phyloP scores from a whole-genome alignment of 371 early-diverging fungal genomes.

The Capniomyces stellatus region DNA sequence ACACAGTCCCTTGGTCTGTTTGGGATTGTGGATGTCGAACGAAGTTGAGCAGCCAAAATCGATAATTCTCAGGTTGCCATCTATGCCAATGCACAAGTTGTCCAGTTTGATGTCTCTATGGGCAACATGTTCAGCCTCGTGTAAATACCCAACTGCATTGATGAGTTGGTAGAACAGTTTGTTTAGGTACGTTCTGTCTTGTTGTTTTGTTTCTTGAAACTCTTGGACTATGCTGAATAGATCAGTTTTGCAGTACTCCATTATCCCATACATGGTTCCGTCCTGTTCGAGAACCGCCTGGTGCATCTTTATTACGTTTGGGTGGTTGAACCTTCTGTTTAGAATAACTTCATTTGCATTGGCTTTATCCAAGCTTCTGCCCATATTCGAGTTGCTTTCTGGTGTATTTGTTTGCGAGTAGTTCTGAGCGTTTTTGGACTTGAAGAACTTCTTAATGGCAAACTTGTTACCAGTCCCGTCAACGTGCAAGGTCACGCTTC shows the following conservation, averaged over 20 bases:
- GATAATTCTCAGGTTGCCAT: slow-evolving; percentile 80
- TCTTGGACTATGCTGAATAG: slow-evolving; percentile 51
- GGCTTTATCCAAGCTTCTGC: neutral
- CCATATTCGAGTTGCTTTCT: neutral
- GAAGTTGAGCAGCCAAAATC: slow-evolving; percentile 95
- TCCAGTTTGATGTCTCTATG: slow-evolving; percentile 84
- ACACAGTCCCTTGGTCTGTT: slow-evolving; percentile 32
- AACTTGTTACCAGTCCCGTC: slow-evolving; percentile 16
- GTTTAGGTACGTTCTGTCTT: slow-evolving; percentile 28
- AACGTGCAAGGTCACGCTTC: slow-evolving; percentile 23
- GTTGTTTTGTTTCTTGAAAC: slow-evolving; percentile 41
- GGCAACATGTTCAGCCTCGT: slow-evolving; percentile 72
- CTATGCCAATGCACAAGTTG: slow-evolving; percentile 73
- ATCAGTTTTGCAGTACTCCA: slow-evolving; percentile 64
- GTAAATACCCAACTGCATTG: slow-evolving; percentile 69
- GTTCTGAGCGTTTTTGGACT: slow-evolving; percentile 8
- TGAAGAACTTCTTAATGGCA: slow-evolving; percentile 26
- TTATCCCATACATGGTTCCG: slow-evolving; percentile 40
- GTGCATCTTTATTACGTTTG: slow-evolving; percentile 19
- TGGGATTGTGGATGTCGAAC: slow-evolving; percentile 39
- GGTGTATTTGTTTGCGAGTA: neutral
- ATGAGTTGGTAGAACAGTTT: slow-evolving; percentile 81
- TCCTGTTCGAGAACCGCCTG: too few species aligned
- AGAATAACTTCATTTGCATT: neutral
- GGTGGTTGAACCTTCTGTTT: neutral